These are phyloP conservation scores for Alliaria petiolata DNA, from an alignment of 345 rosid species.

Conservation along the genomic window DNA sequence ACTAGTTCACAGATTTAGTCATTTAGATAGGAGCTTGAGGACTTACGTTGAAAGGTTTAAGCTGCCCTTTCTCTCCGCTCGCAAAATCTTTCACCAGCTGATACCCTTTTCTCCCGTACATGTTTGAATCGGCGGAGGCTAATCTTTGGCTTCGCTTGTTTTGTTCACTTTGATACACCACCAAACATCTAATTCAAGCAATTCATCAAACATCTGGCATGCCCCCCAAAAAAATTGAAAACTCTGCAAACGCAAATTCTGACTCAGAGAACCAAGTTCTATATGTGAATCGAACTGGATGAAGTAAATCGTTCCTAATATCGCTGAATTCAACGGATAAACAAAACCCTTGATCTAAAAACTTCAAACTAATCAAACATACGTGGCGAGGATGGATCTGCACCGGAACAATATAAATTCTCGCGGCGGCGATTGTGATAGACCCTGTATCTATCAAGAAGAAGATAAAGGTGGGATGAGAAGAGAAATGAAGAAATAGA, in stretches of 20 bases:
- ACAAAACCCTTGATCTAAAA: not conserved
- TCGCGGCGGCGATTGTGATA: not conserved
- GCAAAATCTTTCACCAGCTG: slow-evolving; percentile 53
- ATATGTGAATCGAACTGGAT: not conserved
- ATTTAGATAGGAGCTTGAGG: not conserved
- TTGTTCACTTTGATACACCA: too few relatives aligned
- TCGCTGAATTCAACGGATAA: not conserved
- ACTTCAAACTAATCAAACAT: too few relatives aligned
- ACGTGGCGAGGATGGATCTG: not conserved
- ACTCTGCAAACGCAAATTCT: not conserved
- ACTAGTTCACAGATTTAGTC: not conserved
- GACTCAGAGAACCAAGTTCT: not conserved
- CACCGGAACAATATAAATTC: not conserved
- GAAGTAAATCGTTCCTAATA: not conserved
- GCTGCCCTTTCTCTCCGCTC: slow-evolving; percentile 53
- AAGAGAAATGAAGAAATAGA: too few relatives aligned
- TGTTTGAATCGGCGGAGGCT: not conserved
- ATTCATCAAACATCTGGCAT: slow-evolving; percentile 33
- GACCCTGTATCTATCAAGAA: too few relatives aligned
- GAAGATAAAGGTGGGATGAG: too few relatives aligned
- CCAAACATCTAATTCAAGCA: not conserved
- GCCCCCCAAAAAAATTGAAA: not conserved
- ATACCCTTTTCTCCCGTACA: slow-evolving; percentile 62
- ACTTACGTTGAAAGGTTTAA: slow-evolving; percentile 49
- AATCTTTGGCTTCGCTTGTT: too few relatives aligned